These are phyloP conservation scores for Brachypodium distachyon DNA, from an alignment of 202 grass and related monocot genomes.

Conservation along the genomic window DNA sequence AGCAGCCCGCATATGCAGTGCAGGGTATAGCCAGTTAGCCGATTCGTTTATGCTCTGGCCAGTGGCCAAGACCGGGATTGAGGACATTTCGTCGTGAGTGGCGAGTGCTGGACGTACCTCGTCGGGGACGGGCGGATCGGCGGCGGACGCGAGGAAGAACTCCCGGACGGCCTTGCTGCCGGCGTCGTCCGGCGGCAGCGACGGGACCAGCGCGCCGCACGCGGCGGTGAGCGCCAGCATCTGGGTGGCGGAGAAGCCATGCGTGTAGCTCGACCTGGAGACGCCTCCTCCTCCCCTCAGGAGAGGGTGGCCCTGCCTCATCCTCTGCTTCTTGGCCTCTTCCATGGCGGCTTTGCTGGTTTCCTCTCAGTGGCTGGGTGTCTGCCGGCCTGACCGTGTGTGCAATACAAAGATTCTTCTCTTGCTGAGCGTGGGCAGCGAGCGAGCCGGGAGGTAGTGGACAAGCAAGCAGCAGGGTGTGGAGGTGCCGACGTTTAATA, in stretches of 20 bases:
- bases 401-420: neutral
- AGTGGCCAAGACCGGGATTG: too few species aligned
- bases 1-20: neutral
- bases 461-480: neutral
- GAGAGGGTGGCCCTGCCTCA: conserved; percentile 47
- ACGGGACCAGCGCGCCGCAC: conserved; percentile 57
- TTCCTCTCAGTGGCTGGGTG: neutral
- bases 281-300: conserved; percentile 36
- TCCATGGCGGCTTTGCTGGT: conserved; percentile 7
- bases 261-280: conserved; percentile 45
- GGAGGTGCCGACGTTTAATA: conserved; percentile 3
- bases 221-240: conserved; percentile 47
- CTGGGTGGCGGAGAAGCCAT: conserved; percentile 74
- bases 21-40: neutral
- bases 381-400: too few species aligned
- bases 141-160: conserved; percentile 67
- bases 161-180: conserved; percentile 25
- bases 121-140: conserved; percentile 54
- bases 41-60: neutral
- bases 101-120: conserved; percentile 30
- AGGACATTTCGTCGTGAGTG: neutral
- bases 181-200: conserved; percentile 21
- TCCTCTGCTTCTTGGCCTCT: neutral
- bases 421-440: neutral
- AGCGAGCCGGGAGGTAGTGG: neutral